Evolutionary conservation across 208 protist species (phyloP).

Genomic region (Wallacemonas collosoma): DNA sequence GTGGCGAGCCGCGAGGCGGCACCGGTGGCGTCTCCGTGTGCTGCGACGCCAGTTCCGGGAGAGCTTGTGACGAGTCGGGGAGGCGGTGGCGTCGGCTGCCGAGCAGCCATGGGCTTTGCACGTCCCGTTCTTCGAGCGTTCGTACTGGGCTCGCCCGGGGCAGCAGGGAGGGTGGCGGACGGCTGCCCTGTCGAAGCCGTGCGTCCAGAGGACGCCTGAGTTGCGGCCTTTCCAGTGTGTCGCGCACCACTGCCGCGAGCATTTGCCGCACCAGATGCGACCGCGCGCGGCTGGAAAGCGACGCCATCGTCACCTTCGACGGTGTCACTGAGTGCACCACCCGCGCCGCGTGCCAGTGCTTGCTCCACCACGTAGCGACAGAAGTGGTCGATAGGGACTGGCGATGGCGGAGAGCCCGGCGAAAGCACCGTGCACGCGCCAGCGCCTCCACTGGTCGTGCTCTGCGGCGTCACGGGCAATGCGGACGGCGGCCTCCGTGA

Average conservation of each 20-base stretch:
- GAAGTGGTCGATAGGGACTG: constrained; percentile 60
- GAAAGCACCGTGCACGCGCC: background rate
- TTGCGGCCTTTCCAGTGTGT: background rate
- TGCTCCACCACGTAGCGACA: constrained; percentile 56
- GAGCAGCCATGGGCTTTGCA: constrained; percentile 3
- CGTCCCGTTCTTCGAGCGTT: background rate
- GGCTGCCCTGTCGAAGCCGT: background rate
- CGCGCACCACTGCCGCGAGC: background rate
- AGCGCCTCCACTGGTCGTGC: background rate
- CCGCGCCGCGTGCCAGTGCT: background rate
- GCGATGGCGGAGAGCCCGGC: constrained; percentile 24
- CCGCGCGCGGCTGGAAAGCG: background rate
- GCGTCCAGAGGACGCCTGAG: background rate
- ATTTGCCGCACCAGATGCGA: background rate
- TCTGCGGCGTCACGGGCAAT: background rate
- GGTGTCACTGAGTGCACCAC: too few relatives aligned
- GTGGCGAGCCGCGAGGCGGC: background rate
- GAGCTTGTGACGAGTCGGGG: background rate
- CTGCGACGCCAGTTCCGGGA: background rate
- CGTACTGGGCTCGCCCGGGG: background rate
- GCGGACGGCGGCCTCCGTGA: background rate
- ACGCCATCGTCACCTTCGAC: background rate
- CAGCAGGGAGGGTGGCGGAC: too few relatives aligned
- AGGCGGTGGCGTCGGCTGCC: constrained; percentile 5
- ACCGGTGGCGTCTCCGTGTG: background rate